Conservation (phyloP, 306 rosid species). For the Glycine soja region DNA sequence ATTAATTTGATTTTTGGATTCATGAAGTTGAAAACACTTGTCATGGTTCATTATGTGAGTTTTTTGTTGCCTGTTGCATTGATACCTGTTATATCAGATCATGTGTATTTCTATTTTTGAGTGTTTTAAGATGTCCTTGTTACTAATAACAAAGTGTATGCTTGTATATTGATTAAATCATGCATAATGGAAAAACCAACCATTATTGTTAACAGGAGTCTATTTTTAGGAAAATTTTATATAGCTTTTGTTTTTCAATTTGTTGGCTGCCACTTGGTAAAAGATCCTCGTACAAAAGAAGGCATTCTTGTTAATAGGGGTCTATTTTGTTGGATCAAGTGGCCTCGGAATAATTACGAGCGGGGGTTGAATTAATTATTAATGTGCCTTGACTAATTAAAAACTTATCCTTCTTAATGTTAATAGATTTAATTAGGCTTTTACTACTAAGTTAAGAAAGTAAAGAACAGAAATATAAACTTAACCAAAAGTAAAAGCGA, state of each 20-base stretch:
- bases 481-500: too few relatives aligned
- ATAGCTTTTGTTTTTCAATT: slow-evolving; percentile 53
- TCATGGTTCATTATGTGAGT: neutral
- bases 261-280: slow-evolving; percentile 53
- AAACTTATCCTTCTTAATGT: too few relatives aligned
- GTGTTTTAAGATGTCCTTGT: neutral
- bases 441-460: too few relatives aligned
- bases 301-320: too few relatives aligned
- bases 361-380: too few relatives aligned
- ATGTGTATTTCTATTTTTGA: too few relatives aligned
- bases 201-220: neutral
- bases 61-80: neutral
- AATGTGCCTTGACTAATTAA: too few relatives aligned
- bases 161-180: neutral
- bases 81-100: neutral
- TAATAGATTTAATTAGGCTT: too few relatives aligned
- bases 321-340: too few relatives aligned
- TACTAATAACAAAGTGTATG: neutral
- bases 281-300: slow-evolving; percentile 53
- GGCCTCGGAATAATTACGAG: too few relatives aligned
- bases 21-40: neutral
- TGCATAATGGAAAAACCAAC: neutral
- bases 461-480: too few relatives aligned
- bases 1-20: neutral
- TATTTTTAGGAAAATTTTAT: neutral